These are phyloP conservation scores for Mortierella sp. DNA, from an alignment of 371 early-diverging fungal genomes.

Conservation along the genomic window DNA sequence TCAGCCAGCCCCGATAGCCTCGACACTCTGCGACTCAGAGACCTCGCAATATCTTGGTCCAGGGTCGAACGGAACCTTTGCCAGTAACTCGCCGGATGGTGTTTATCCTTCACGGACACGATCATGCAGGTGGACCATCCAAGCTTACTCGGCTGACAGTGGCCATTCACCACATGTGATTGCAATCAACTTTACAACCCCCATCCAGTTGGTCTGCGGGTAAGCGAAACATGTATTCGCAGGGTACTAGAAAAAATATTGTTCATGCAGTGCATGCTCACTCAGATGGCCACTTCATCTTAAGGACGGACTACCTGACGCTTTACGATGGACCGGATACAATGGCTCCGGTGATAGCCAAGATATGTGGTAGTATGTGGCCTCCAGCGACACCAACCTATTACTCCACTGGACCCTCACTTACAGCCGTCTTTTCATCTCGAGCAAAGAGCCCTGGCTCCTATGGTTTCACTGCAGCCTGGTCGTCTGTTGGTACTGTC, in stretches of 20 bases:
- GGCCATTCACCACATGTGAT: conserved; percentile 22
- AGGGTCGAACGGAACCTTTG: conserved; percentile 38
- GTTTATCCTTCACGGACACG: conserved; percentile 24
- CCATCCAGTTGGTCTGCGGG: conserved; percentile 51
- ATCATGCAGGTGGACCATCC: conserved; percentile 36
- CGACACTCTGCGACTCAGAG: conserved; percentile 26
- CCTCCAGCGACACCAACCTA: conserved; percentile 13
- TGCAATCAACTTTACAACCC: conserved; percentile 34
- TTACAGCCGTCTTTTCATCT: conserved; percentile 45
- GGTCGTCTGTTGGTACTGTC: conserved; percentile 31
- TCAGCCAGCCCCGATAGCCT: conserved; percentile 9
- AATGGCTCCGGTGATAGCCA: conserved; percentile 29
- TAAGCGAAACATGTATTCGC: conserved; percentile 12
- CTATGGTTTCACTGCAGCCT: conserved; percentile 39
- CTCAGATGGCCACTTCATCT: background rate
- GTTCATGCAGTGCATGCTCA: too few species aligned
- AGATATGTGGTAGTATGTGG: conserved; percentile 41
- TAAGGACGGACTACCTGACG: conserved; percentile 45
- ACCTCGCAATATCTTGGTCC: conserved; percentile 23
- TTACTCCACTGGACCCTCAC: conserved; percentile 43
- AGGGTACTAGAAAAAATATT: too few species aligned
- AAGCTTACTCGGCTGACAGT: conserved; percentile 4
- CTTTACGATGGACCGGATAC: conserved; percentile 47
- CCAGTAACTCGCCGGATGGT: conserved; percentile 44
- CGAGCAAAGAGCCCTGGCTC: conserved; percentile 31